These are phyloP conservation scores for Iris macrosiphon DNA, from an alignment of 106 monocot genomes.

Conservation along the genomic window DNA sequence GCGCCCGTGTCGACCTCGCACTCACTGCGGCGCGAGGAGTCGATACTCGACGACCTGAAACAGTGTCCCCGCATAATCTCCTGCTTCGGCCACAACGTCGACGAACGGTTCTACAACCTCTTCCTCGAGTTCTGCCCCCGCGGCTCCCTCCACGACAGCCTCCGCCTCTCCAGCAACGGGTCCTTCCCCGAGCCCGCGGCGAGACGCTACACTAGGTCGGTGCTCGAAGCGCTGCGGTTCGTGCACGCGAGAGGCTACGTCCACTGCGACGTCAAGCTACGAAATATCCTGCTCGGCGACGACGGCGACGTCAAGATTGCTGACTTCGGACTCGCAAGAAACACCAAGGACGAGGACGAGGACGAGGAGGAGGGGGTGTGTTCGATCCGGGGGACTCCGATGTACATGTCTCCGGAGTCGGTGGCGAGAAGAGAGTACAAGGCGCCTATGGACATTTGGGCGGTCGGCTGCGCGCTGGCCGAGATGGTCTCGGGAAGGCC, in stretches of 20 bases:
- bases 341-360: background rate
- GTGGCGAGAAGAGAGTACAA: constrained; percentile 21
- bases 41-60: constrained; percentile 2
- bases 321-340: constrained; percentile 37
- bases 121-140: constrained; percentile 37
- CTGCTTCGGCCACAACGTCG: constrained; percentile 22
- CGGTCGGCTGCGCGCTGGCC: constrained; percentile 39
- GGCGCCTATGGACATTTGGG: constrained; percentile 48
- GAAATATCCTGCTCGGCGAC: constrained; percentile 26
- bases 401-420: constrained; percentile 68
- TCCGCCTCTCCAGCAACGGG: constrained; percentile 13
- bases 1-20: background rate
- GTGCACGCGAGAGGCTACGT: constrained; percentile 31
- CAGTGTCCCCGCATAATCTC: constrained; percentile 21
- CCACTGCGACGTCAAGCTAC: constrained; percentile 46
- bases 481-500: constrained; percentile 52
- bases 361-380: too few species aligned
- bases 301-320: constrained; percentile 34
- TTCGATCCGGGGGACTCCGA: constrained; percentile 36
- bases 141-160: constrained; percentile 29
- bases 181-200: constrained; percentile 9
- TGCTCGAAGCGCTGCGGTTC: constrained; percentile 25
- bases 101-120: constrained; percentile 16
- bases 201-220: constrained; percentile 16
- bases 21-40: constrained; percentile 9